Evolutionary conservation across 169 alveolate genomes (phyloP).

Genomic region (Plasmodium cynomolgi): DNA sequence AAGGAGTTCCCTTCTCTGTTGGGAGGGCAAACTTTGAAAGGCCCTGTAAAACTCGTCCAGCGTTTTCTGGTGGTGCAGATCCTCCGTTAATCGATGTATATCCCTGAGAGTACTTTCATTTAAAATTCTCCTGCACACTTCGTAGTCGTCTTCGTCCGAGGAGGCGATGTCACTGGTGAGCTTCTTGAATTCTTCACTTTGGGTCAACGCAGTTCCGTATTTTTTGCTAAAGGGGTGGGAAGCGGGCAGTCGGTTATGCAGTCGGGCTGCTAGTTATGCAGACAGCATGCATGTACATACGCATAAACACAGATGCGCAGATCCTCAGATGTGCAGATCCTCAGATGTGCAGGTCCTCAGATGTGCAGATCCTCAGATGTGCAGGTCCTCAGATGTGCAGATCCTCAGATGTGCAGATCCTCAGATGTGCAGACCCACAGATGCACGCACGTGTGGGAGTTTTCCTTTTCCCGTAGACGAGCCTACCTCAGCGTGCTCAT

Average conservation of each 20-base stretch:
- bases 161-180: not conserved
- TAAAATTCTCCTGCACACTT: constrained; percentile 45
- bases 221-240: constrained; percentile 26
- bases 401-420: not conserved
- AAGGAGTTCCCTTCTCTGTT: constrained; percentile 25
- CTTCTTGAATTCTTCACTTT: constrained; percentile 41
- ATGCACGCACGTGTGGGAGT: not conserved
- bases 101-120: constrained; percentile 26
- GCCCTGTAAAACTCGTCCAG: constrained; percentile 20
- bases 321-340: not conserved
- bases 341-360: not conserved
- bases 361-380: not conserved
- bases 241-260: not conserved
- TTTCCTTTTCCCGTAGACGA: not conserved
- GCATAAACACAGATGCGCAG: not conserved
- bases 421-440: not conserved
- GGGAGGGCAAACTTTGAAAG: constrained; percentile 21
- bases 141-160: constrained; percentile 47
- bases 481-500: constrained; percentile 77
- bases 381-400: not conserved
- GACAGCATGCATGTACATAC: not conserved
- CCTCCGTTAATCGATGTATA: constrained; percentile 3
- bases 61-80: constrained; percentile 12
- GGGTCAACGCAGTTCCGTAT: not conserved
- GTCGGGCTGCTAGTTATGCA: not conserved